phyloP scores from a whole-genome alignment of 768 basidiomycete genomes.

The Tulasnella sp. region DNA sequence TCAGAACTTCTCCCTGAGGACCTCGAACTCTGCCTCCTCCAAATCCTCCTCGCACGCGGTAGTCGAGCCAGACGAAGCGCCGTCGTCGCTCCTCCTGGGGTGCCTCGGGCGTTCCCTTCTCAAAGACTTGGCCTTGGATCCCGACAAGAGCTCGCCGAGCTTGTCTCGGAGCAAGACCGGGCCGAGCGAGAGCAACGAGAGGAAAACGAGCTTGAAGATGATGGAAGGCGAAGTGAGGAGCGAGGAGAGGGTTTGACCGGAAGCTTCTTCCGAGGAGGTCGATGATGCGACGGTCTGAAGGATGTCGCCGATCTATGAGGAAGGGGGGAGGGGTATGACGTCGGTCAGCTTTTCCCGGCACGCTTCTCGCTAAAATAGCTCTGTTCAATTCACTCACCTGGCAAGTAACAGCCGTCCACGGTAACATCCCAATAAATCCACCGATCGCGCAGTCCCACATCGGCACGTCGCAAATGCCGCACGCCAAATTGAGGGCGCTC shows the following conservation, averaged over 20 bases:
- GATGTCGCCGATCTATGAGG: conserved; percentile 65
- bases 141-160: conserved; percentile 26
- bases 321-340: background rate
- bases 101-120: background rate
- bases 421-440: conserved; percentile 70
- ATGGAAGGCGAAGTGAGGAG: conserved; percentile 76
- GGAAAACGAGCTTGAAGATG: conserved; percentile 67
- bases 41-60: background rate
- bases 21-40: background rate
- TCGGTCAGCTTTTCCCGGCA: background rate
- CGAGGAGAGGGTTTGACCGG: conserved; percentile 69
- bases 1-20: background rate
- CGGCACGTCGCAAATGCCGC: conserved; percentile 78
- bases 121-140: background rate
- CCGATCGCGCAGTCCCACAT: conserved; percentile 66
- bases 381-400: conserved; percentile 42
- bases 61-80: background rate
- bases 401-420: conserved; percentile 89
- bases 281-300: conserved; percentile 54
- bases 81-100: background rate
- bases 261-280: conserved; percentile 25
- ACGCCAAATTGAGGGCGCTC: conserved; percentile 96
- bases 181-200: conserved; percentile 75
- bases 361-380: background rate
- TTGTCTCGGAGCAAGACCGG: conserved; percentile 70